These are phyloP conservation scores for Colletotrichum agaves DNA, from an alignment of 2,329 filamentous ascomycete species.

Conservation along the genomic window DNA sequence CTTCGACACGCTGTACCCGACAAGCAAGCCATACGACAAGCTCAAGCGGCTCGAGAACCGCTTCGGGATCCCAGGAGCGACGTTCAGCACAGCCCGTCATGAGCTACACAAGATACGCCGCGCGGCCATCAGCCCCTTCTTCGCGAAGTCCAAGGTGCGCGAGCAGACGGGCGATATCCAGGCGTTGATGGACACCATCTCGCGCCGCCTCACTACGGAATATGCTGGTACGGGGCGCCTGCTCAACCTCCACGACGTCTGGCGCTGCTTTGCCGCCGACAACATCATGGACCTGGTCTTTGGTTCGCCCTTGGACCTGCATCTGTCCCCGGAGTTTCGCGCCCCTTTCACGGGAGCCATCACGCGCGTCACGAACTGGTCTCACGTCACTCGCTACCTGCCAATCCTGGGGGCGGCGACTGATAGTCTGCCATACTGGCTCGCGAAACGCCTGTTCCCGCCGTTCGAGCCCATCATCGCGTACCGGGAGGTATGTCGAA, in stretches of 20 bases:
- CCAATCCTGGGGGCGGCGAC: not conserved
- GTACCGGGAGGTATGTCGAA: not conserved
- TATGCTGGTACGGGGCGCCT: not conserved
- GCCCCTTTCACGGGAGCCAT: not conserved
- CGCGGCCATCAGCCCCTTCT: not conserved
- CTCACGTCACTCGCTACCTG: not conserved
- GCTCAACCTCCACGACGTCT: not conserved
- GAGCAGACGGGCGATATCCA: not conserved
- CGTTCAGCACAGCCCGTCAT: too few species aligned
- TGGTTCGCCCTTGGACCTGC: not conserved
- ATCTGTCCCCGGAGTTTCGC: not conserved
- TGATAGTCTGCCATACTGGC: not conserved
- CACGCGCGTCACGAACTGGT: not conserved
- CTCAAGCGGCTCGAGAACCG: too few species aligned
- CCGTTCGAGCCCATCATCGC: not conserved
- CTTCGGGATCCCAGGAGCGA: too few species aligned
- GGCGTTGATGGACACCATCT: not conserved
- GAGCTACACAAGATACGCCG: not conserved
- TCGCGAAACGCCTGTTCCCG: not conserved
- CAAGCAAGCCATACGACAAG: too few species aligned
- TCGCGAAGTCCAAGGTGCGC: not conserved
- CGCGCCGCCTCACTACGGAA: not conserved
- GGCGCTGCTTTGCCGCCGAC: not conserved
- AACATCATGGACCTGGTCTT: not conserved
- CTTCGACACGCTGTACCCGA: too few species aligned